Evolutionary conservation across 2,329 filamentous ascomycete genomes (phyloP).

Genomic region (Orbilia javanica): DNA sequence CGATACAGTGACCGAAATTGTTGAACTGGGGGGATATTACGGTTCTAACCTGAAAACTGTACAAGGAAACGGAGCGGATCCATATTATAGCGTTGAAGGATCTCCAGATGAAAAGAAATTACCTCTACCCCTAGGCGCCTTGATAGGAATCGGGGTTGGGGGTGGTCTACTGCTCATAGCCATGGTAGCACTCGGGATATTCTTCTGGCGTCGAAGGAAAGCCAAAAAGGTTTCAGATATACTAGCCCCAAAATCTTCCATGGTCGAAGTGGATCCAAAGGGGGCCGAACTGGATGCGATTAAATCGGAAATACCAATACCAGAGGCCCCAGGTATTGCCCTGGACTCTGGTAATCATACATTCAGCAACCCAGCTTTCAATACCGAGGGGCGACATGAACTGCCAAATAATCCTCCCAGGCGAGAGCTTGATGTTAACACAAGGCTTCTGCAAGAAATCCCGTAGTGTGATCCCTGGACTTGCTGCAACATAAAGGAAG

Average conservation of each 20-base stretch:
- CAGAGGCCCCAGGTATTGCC: too few species aligned
- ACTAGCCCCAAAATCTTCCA: background rate
- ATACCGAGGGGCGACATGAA: background rate
- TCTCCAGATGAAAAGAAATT: background rate
- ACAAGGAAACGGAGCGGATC: background rate
- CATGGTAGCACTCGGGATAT: background rate
- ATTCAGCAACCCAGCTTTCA: too few species aligned
- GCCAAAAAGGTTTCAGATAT: background rate
- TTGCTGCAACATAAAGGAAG: too few species aligned
- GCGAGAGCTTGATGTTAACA: background rate
- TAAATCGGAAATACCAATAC: background rate
- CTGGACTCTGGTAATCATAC: too few species aligned
- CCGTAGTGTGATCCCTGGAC: background rate
- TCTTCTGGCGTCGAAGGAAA: background rate
- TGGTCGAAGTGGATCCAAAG: background rate
- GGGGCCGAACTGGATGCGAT: background rate
- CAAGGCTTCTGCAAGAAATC: background rate
- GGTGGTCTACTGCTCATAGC: background rate
- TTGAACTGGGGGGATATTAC: constrained; percentile 3
- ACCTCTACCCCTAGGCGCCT: background rate
- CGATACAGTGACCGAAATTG: background rate
- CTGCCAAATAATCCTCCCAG: background rate
- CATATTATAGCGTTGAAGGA: background rate
- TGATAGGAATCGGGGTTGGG: background rate
- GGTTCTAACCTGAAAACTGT: background rate